Evolutionary conservation across 2,329 filamentous ascomycete genomes (phyloP).

Genomic region (Aspergillus pseudonomiae): DNA sequence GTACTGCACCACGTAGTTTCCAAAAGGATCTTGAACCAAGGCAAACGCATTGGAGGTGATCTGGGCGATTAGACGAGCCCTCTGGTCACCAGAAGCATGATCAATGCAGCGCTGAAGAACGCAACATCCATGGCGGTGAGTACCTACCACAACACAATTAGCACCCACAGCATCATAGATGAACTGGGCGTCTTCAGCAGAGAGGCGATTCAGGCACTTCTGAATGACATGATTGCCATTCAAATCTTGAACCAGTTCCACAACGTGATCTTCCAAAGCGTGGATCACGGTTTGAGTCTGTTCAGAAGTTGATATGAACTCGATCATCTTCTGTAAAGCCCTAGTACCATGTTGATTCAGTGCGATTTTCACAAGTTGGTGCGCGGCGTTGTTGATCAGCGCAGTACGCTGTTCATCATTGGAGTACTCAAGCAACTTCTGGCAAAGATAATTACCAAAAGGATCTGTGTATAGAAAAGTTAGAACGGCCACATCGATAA

Average conservation of each 20-base stretch:
- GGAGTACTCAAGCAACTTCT: slow-evolving; percentile 95
- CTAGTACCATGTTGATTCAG: slow-evolving; percentile 96
- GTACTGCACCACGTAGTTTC: slow-evolving; percentile 98
- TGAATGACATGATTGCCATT: slow-evolving; percentile 99
- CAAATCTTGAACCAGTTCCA: slow-evolving; percentile 92
- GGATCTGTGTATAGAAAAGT: slow-evolving; percentile 62
- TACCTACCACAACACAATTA: slow-evolving; percentile 87
- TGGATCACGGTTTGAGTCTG: slow-evolving; percentile 88
- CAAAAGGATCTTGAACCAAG: slow-evolving; percentile 94
- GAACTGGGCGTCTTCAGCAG: slow-evolving; percentile 82
- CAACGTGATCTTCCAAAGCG: slow-evolving; percentile 80
- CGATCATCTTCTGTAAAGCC: slow-evolving; percentile 99
- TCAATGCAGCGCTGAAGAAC: slow-evolving; percentile 98
- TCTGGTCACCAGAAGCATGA: slow-evolving; percentile 88
- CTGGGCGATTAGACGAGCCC: slow-evolving; percentile 78
- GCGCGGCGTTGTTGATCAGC: slow-evolving; percentile 85
- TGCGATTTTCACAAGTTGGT: slow-evolving; percentile 88
- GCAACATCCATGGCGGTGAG: slow-evolving; percentile 96
- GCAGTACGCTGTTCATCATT: slow-evolving; percentile 93
- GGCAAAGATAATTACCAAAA: slow-evolving; percentile 98
- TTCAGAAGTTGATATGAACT: slow-evolving; percentile 83
- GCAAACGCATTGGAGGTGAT: slow-evolving; percentile 88
- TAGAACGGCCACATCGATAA: slow-evolving; percentile 21
- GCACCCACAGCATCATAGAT: slow-evolving; percentile 93
- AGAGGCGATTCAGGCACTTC: slow-evolving; percentile 96